Base-by-base conservation (phyloP, 2,329 filamentous ascomycete genomes). In the Eutypa lata region DNA sequence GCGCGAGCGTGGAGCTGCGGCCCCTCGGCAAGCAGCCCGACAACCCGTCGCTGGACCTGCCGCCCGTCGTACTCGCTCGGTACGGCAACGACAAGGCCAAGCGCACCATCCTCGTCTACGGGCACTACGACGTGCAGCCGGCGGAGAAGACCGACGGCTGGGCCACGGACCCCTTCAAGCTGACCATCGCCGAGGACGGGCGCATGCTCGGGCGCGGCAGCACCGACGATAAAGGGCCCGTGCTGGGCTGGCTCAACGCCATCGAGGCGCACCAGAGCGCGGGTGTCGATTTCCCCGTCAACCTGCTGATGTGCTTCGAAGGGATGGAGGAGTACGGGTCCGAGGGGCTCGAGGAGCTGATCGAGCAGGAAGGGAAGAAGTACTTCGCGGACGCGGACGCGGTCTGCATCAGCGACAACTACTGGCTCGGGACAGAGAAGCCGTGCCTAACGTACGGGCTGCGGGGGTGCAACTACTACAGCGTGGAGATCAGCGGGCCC, bases 321-420 rank as follows among this genome's bases (percentile, higher is more conserved):
- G 94, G 94, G 47, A 99, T 99, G 94, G 94, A 99, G 76, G 94
- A 99, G 77, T 96, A 96, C 71, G 94, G 94, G 48, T 97, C 92
- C 0, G 93, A 97, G 71, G 94, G 94, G 37, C 81, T 99, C 51
- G 94, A 99, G 67, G 93, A 96, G 63, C 89, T 97, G 61, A 97
- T 99, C 74, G 81, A 89, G 61, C 87, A 83, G 46, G 94, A 99
- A 76, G 91, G 89, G 61, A 91, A 95, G 76, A 89, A 90, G 65
- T 97, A 87, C 80, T 99, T 99, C 78, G 91, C 91, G 67, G 93
- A 97, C 65, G 86, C 91, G 35, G 94, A 99, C 62, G 94, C 92
- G 6, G 91, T 97, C 55, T 99, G 94, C 77, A 99, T 99, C 70
- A 96, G 91, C 47, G 94, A 99, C 75, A 99, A 99, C 82, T 99